phyloP scores from a whole-genome alignment of 768 basidiomycete genomes.

The Trametopsis cervina region DNA sequence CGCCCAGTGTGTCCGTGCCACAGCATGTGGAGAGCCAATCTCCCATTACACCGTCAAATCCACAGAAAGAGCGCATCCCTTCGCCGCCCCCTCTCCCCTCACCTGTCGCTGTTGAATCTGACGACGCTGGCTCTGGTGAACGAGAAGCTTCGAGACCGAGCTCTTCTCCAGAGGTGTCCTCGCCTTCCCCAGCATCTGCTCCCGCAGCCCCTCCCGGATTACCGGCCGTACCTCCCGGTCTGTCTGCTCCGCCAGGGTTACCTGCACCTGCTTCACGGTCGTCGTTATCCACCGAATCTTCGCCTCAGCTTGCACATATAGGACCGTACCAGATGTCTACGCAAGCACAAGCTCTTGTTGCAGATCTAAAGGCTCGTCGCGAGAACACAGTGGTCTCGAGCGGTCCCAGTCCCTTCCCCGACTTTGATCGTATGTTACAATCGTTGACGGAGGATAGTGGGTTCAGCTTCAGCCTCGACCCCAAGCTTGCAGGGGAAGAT shows the following conservation, averaged over 20 bases:
- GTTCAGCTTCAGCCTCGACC: constrained; percentile 86
- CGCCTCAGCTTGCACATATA: constrained; percentile 45
- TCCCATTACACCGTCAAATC: constrained; percentile 33
- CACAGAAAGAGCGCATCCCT: constrained; percentile 31
- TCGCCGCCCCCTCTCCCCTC: constrained; percentile 33
- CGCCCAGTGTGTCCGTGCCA: constrained; percentile 40
- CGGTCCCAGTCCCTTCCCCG: constrained; percentile 67
- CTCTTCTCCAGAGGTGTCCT: constrained; percentile 21
- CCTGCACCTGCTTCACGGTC: constrained; percentile 34
- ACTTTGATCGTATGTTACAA: constrained; percentile 79
- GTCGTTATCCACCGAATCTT: constrained; percentile 38
- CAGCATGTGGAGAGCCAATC: constrained; percentile 21
- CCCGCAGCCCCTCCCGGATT: constrained; percentile 43
- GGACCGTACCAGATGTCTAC: constrained; percentile 82
- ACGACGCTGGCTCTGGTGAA: constrained; percentile 32
- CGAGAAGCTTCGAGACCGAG: constrained; percentile 29
- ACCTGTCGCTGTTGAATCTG: constrained; percentile 45
- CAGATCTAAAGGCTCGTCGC: constrained; percentile 74
- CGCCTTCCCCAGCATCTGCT: constrained; percentile 32
- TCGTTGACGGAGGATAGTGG: constrained; percentile 61
- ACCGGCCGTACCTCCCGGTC: constrained; percentile 38
- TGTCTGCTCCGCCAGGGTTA: constrained; percentile 46
- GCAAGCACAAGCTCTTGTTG: constrained; percentile 76
- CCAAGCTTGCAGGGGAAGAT: constrained; percentile 51
- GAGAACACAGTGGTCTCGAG: constrained; percentile 42